A percentile compares a stretch with the other conserved stretches of the same genome.
phyloP scores from a whole-genome alignment of 2,329 filamentous ascomycete genomes.

The Aspergillus quadricinctus region DNA sequence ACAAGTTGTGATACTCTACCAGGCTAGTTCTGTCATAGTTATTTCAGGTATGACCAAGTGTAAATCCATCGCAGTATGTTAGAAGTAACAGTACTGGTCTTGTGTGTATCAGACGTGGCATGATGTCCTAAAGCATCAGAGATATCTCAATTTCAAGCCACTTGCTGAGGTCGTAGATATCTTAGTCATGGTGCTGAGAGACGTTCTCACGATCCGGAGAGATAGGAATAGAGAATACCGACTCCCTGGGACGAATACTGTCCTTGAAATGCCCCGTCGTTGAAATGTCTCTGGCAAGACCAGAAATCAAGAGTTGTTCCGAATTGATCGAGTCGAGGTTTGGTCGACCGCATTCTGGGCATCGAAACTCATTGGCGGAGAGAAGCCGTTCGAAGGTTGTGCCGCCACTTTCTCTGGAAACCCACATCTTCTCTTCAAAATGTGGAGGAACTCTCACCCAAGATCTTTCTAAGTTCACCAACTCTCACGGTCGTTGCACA shows the following conservation, averaged over 20 bases:
- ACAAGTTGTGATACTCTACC: not conserved
- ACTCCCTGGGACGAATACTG: no score
- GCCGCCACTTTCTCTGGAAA: constrained; percentile 19
- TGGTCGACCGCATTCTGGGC: constrained; percentile 15
- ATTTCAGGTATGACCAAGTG: not conserved
- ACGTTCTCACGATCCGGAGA: not conserved
- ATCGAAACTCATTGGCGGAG: constrained; percentile 8
- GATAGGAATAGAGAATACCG: no score
- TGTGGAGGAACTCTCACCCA: constrained; percentile 20
- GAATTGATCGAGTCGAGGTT: not conserved
- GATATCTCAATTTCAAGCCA: not conserved
- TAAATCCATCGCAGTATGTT: not conserved
- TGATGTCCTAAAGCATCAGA: not conserved
- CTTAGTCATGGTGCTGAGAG: not conserved
- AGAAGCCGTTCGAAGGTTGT: constrained; percentile 15
- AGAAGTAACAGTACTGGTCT: not conserved
- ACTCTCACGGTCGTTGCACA: not conserved
- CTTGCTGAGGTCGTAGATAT: not conserved
- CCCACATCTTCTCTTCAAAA: constrained; percentile 26
- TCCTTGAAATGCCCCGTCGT: no score
- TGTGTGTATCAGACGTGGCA: not conserved
- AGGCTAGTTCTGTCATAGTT: not conserved
- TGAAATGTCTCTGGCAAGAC: not conserved
- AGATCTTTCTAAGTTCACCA: not conserved
- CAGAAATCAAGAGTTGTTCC: not conserved